These are phyloP conservation scores for Tuctoria greenei DNA, from an alignment of 176 grass and related monocot genomes.

Conservation along the genomic window DNA sequence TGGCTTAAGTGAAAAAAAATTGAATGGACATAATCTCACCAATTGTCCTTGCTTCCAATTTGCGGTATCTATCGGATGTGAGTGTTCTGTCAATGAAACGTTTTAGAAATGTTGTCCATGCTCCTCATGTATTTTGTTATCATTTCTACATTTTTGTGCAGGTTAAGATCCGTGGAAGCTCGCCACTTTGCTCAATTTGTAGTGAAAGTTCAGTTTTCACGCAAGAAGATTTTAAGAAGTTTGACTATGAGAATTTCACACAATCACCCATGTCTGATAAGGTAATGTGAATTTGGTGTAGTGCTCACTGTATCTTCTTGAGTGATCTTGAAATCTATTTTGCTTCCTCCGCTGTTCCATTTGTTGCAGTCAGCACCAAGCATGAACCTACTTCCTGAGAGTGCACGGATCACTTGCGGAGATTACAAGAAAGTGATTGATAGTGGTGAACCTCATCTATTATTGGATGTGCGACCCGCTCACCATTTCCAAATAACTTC, in stretches of 20 bases:
- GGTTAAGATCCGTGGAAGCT: conserved; percentile 90
- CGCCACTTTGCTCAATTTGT: conserved; percentile 58
- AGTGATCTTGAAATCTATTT: not conserved
- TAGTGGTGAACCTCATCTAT: conserved; percentile 47
- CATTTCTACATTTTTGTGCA: conserved; percentile 28
- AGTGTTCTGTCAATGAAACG: not conserved
- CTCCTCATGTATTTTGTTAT: not conserved
- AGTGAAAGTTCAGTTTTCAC: conserved; percentile 64
- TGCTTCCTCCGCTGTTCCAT: conserved; percentile 5
- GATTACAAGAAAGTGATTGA: conserved; percentile 67
- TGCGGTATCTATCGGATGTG: not conserved
- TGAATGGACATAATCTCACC: not conserved
- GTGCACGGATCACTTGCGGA: conserved; percentile 52
- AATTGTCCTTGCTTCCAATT: not conserved
- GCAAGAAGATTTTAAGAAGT: conserved; percentile 61
- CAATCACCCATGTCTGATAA: conserved; percentile 88
- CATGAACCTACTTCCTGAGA: conserved; percentile 54
- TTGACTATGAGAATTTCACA: conserved; percentile 89
- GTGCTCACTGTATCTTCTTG: not conserved
- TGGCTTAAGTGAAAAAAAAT: not conserved
- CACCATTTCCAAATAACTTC: conserved; percentile 92
- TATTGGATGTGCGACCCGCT: conserved; percentile 71
- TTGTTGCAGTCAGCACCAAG: conserved; percentile 53
- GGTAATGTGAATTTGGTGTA: conserved; percentile 40
- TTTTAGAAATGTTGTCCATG: not conserved